Conservation (phyloP, 139 green algal species). For the Edaphochlamys debaryana region DNA sequence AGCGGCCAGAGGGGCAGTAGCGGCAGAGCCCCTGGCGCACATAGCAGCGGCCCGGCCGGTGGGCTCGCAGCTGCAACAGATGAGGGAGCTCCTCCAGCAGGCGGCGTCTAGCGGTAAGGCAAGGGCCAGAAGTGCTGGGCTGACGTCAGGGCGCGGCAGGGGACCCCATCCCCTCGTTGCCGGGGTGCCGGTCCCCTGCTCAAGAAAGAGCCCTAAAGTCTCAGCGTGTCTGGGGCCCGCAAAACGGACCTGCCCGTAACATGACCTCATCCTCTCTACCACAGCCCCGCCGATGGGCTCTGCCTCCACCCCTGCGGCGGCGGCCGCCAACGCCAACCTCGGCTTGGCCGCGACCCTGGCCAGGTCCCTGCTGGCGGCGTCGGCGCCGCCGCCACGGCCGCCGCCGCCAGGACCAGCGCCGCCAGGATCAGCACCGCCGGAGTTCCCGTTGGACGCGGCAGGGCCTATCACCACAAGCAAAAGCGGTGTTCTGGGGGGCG, state of each 20-base stretch:
- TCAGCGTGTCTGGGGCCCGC: too few relatives aligned
- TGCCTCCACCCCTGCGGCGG: background rate
- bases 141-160: too few relatives aligned
- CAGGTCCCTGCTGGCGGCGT: background rate
- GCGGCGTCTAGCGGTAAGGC: background rate
- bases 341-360: conserved; percentile 9
- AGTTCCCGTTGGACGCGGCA: background rate
- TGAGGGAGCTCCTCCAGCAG: conserved; percentile 16
- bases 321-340: conserved; percentile 5
- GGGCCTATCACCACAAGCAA: background rate
- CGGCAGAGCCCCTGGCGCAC: too few relatives aligned
- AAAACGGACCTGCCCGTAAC: too few relatives aligned
- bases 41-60: background rate
- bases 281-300: background rate
- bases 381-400: background rate
- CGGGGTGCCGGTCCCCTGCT: too few relatives aligned
- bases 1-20: too few relatives aligned
- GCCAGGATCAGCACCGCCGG: too few relatives aligned
- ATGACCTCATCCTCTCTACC: too few relatives aligned
- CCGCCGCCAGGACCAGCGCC: background rate
- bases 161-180: too few relatives aligned
- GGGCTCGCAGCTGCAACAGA: conserved; percentile 22
- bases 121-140: too few relatives aligned
- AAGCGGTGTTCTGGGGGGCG: background rate
- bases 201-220: too few relatives aligned